A percentile compares a stretch with the other conserved stretches of the same genome.
Evolutionary conservation across 1,284 basidiomycete genomes (phyloP).

Genomic region (Sporisorium exsertum): DNA sequence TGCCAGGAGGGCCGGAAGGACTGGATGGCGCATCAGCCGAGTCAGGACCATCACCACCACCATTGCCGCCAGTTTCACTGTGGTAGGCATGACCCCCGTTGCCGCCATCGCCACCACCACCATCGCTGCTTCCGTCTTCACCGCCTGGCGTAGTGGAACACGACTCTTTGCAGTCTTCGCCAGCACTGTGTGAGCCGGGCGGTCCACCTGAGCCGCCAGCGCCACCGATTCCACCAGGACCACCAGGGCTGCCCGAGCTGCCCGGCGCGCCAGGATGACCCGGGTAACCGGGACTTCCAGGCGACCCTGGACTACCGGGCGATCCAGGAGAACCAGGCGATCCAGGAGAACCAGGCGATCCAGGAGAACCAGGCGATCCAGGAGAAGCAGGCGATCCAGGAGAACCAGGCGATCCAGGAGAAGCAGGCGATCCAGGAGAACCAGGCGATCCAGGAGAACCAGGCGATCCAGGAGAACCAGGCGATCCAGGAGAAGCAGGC

Average conservation of each 20-base stretch:
- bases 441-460: neutral
- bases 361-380: neutral
- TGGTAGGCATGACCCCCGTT: constrained; percentile 1
- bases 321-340: neutral
- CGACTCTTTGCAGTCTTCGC: constrained; percentile 2
- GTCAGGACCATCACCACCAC: neutral
- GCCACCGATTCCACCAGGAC: too few relatives aligned
- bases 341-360: neutral
- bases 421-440: neutral
- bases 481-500: neutral
- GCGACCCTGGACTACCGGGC: constrained; percentile 5
- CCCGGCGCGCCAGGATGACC: neutral
- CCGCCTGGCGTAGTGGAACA: neutral
- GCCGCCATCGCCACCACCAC: neutral
- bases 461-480: neutral
- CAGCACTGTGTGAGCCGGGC: neutral
- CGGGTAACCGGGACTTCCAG: constrained; percentile 9
- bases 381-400: neutral
- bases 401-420: neutral
- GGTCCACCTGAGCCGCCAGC: constrained; percentile 7
- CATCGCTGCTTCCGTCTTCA: neutral
- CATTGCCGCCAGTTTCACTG: neutral
- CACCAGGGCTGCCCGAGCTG: constrained; percentile 10
- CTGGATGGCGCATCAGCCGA: neutral
- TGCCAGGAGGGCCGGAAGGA: neutral